Base-by-base conservation (phyloP, 805 yeast species). In the Yarrowia yakushimensis region DNA sequence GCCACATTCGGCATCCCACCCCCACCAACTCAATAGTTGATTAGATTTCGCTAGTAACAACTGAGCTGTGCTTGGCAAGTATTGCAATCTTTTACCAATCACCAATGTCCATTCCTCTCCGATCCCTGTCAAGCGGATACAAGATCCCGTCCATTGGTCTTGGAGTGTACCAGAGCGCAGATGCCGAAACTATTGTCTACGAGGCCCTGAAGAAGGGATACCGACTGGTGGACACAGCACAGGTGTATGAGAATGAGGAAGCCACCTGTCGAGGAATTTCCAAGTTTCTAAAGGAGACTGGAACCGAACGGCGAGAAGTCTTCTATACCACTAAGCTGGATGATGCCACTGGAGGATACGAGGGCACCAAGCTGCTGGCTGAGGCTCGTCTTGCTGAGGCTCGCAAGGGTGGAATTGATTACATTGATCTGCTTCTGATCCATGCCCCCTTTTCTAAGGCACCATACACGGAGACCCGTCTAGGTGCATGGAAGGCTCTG, bases 401-500 rank as follows among this genome's bases (percentile, higher is more conserved):
- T 68, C 76, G 84, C 69, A 82, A 79, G 69, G 85, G 90, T 30
- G 78, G 82, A 15, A 77, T 90, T 67, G 96, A 88, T 48, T 90
- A 90, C 78, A 67, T 90, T 65, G 97, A 90, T 75, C 76, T 90
- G 69, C 88, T 84, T 78, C 86, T 88, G 76, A 88, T 90, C 72
- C 97, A 90, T 73, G 80, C 90, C 74, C 88, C 97, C n/a, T 86
- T 85, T 76, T 86, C 86, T 71, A 89, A 79, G 71, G 91, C 90
- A 33, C 93, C 92, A 61, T 79, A 88, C 65, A 91, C 85, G 65
- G 88, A 82, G 67, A 89, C 96, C 64, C 71, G 88, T 65, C 70
- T 82, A 54, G 88, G 82, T 67, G 89, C 96, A 43, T 90, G 91
- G 85, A 81, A 77, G 63, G 94, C 90, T 11, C 69, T 90, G 77